Evolutionary conservation across 148 eudicot species (phyloP), one percentile per base, ranked within the genome.

Genomic region (Talinum fruticosum): DNA sequence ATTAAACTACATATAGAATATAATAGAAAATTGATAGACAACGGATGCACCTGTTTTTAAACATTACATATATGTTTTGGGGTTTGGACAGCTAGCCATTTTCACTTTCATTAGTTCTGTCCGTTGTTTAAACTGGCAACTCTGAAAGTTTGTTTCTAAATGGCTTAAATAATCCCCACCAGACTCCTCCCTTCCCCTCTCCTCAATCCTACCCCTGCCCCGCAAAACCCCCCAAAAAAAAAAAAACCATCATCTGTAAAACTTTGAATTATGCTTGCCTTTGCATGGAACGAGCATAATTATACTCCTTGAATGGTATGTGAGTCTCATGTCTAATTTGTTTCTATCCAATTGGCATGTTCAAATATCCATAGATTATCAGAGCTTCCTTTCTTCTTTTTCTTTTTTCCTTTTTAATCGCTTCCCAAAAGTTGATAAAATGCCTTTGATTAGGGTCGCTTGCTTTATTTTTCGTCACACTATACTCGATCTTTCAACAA

Each of bases 401-500:
- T 57, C n/a, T n/a, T 5, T 53, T 1, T 49, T 53, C 4, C n/a
- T 57, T 57, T 57, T 57, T 57, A 24, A 21, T 57, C n/a, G 4
- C 57, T 19, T 19, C 57, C 57, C 0, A 51, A 51, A 16, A 16
- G 57, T 51, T 21, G 15, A 19, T 41, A 41, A n/a, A 4, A 41
- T 41, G 47, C 47, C 47, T 41, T 41, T n/a, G n/a, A n/a, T n/a
- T n/a, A n/a, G n/a, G n/a, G n/a, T n/a, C n/a, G n/a, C n/a, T n/a
- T n/a, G n/a, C n/a, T n/a, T n/a, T n/a, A n/a, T 5, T 24, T 57
- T 6, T 57, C 4, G 41, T 54, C 45, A 30, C 69, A 72, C 73
- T 37, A 66, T 45, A 24, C 62, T n/a, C 19, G 53, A 57, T 65
- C 33, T 80, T 73, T 65, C 35, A 7, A 54, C 51, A 75, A 47